Conservation (phyloP, 225 moss, liverwort and hornwort species). For the Pseudisothecium myosuroides region DNA sequence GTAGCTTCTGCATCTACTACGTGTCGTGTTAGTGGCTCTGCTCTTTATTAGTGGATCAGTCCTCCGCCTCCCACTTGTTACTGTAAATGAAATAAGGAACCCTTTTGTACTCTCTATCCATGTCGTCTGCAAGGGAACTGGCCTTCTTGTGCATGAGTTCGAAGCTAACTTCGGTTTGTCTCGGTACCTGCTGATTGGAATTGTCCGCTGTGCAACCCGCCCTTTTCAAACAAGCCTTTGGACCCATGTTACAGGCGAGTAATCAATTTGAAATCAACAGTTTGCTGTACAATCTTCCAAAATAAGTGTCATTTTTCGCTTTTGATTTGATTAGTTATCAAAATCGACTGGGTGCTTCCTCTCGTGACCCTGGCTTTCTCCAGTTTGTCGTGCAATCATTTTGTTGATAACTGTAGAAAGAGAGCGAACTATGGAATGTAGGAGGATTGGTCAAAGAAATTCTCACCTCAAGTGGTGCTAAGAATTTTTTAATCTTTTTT, state of each 20-base stretch:
- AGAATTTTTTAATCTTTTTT: not conserved
- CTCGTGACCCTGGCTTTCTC: not conserved
- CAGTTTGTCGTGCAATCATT: not conserved
- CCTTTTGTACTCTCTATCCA: not conserved
- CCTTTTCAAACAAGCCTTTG: not conserved
- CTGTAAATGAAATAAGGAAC: slow-evolving; percentile 8
- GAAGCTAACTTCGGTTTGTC: not conserved
- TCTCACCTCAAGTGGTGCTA: not conserved
- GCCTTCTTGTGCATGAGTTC: not conserved
- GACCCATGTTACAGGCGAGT: not conserved
- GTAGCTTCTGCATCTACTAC: not conserved
- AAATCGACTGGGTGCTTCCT: not conserved
- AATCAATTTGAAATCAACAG: not conserved
- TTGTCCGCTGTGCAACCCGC: not conserved
- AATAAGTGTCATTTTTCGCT: not conserved
- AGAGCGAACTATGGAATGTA: not conserved
- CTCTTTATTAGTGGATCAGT: not conserved
- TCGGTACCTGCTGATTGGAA: not conserved
- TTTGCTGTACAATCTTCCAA: not conserved
- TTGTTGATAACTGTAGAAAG: not conserved
- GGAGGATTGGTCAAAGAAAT: not conserved
- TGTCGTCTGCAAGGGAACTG: not conserved
- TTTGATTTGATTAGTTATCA: not conserved
- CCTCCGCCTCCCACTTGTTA: slow-evolving; percentile 1
- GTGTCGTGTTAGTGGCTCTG: not conserved